Percentiles rank a stretch among this genome's conserved stretches.
Evolutionary conservation across 1,139 yeast species (phyloP).

Genomic region (Suhomyces kunorum): DNA sequence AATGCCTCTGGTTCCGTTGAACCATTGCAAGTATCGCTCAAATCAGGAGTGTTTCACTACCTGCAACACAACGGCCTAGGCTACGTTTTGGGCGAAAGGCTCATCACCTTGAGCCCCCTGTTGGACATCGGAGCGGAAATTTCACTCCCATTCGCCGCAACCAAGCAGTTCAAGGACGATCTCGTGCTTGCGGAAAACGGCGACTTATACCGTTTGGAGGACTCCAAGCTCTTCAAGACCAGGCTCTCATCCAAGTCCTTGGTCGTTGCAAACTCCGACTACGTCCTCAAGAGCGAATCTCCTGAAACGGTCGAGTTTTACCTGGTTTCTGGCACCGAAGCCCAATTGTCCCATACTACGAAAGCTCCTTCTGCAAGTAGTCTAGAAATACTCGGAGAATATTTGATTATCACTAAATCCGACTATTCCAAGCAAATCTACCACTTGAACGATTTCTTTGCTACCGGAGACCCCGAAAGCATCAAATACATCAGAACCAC

Average conservation of each 20-base stretch:
- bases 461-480: constrained; percentile 22
- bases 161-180: constrained; percentile 24
- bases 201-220: constrained; percentile 20
- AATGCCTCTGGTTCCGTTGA: constrained; percentile 5
- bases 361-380: constrained; percentile 1
- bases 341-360: constrained; percentile 4
- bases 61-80: constrained; percentile 18
- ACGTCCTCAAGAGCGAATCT: constrained; percentile 2
- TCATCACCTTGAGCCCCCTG: constrained; percentile 13
- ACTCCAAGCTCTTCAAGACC: constrained; percentile 3
- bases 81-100: constrained; percentile 15
- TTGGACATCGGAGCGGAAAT: constrained; percentile 9
- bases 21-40: background rate
- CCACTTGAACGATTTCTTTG: constrained; percentile 33
- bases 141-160: constrained; percentile 5
- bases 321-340: constrained; percentile 8
- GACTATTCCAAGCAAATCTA: constrained; percentile 22
- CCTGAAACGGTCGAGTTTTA: constrained; percentile 11
- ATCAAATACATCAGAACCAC: constrained; percentile 16
- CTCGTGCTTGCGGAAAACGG: constrained; percentile 21
- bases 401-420: constrained; percentile 16
- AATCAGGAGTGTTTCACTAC: constrained; percentile 1
- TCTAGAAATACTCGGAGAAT: constrained; percentile 22
- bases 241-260: background rate
- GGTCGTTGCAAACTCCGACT: constrained; percentile 13